phyloP scores from a whole-genome alignment of 73 alveolate genomes.

The Paramecium bursaria region DNA sequence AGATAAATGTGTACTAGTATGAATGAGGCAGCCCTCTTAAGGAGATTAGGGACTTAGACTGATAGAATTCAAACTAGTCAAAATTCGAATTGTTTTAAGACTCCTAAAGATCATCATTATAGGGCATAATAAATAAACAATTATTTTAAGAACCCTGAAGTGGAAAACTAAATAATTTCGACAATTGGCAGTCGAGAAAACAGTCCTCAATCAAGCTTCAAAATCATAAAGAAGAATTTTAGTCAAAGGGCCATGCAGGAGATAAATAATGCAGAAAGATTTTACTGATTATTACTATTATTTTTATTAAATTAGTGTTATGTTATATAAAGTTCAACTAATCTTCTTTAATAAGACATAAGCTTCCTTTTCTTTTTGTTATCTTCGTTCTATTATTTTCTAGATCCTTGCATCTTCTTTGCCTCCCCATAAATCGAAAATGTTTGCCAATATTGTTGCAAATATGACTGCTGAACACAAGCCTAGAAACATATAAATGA shows the following conservation, averaged over 20 bases:
- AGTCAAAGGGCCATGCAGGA: not conserved
- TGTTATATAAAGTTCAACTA: not conserved
- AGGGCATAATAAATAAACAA: not conserved
- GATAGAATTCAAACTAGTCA: constrained; percentile 37
- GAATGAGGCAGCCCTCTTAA: constrained; percentile 38
- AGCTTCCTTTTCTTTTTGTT: not conserved
- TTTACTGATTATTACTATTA: constrained; percentile 2
- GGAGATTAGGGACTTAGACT: not conserved
- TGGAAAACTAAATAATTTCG: not conserved
- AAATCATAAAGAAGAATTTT: not conserved
- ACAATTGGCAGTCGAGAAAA: not conserved
- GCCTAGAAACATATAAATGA: too few relatives aligned
- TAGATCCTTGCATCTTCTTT: too few relatives aligned
- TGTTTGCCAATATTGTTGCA: too few relatives aligned
- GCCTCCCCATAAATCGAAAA: too few relatives aligned
- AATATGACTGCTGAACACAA: too few relatives aligned
- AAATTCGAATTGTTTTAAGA: not conserved
- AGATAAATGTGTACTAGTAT: constrained; percentile 23
- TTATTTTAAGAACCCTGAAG: not conserved
- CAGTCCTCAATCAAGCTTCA: not conserved
- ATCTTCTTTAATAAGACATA: not conserved
- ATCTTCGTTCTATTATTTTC: not conserved
- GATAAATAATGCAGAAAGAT: constrained; percentile 18
- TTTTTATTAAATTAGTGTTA: too few relatives aligned
- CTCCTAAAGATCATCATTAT: not conserved